phyloP scores from a whole-genome alignment of 2,329 filamentous ascomycete genomes.

The Sclerotinia trifoliorum region DNA sequence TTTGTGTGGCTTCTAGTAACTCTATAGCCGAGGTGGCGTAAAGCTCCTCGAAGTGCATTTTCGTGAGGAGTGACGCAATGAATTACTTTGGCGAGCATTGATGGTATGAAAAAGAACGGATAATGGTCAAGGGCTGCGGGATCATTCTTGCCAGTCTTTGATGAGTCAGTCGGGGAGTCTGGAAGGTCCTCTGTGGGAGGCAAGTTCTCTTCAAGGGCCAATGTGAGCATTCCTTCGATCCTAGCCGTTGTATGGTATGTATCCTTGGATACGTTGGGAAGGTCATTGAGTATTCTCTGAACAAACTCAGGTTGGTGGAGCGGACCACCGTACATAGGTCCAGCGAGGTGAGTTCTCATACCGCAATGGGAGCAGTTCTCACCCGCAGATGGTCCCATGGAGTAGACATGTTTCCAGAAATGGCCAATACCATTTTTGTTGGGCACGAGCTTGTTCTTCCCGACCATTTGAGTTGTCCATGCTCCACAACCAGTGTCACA shows the following conservation, averaged over 20 bases:
- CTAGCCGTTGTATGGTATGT: conserved; percentile 78
- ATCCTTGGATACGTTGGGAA: conserved; percentile 64
- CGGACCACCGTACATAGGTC: conserved; percentile 92
- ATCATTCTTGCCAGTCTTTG: conserved; percentile 48
- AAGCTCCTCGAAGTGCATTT: conserved; percentile 74
- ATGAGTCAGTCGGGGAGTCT: conserved; percentile 40
- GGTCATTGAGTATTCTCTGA: conserved; percentile 69
- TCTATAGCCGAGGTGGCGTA: conserved; percentile 76
- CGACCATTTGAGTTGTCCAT: conserved; percentile 79
- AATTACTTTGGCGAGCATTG: conserved; percentile 69
- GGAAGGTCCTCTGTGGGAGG: conserved; percentile 29
- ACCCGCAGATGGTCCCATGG: conserved; percentile 66
- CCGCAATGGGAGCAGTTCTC: conserved; percentile 79
- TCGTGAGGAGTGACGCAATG: conserved; percentile 80
- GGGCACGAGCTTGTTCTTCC: conserved; percentile 62
- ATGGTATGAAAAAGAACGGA: conserved; percentile 85
- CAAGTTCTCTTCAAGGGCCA: conserved; percentile 72
- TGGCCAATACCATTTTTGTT: conserved; percentile 69
- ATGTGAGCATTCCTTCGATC: conserved; percentile 88
- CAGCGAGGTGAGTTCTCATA: conserved; percentile 79
- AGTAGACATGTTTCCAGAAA: conserved; percentile 77
- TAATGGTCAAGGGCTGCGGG: conserved; percentile 67
- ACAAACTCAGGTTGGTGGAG: conserved; percentile 85
- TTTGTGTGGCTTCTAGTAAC: conserved; percentile 87
- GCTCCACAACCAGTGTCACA: conserved; percentile 91